phyloP scores from a whole-genome alignment of 345 rosid species.

The Kandelia obovata region DNA sequence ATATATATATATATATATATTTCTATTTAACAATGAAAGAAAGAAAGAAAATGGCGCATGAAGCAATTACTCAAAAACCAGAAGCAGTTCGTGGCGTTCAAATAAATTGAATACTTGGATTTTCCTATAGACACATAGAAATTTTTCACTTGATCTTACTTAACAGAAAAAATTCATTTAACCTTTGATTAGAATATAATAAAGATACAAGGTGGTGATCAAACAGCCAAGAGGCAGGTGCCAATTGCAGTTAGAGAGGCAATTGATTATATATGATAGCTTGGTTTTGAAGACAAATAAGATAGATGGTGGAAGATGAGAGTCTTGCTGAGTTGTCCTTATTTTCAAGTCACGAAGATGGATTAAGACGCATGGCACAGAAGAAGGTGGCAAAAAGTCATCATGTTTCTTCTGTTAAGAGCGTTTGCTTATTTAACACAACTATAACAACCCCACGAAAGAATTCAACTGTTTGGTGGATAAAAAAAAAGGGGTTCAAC shows the following conservation, averaged over 20 bases:
- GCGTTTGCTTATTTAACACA: constrained; percentile 43
- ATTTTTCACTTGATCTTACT: no score
- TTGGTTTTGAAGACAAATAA: constrained; percentile 33
- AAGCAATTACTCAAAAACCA: no score
- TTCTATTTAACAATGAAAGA: no score
- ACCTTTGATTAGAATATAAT: constrained; percentile 1
- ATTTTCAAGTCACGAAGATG: constrained; percentile 15
- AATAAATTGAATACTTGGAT: no score
- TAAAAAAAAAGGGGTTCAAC: background rate
- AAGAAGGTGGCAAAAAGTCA: background rate
- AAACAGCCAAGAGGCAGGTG: constrained; percentile 16
- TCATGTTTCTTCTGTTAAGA: constrained; percentile 18
- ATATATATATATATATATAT: no score
- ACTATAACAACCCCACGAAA: constrained; percentile 34
- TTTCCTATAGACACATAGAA: no score
- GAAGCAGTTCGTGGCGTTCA: no score
- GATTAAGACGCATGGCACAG: constrained; percentile 18
- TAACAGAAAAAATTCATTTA: no score
- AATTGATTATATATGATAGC: constrained; percentile 30
- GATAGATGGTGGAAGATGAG: constrained; percentile 4
- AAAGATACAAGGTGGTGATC: background rate
- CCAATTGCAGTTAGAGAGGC: constrained; percentile 29
- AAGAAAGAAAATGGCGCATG: no score
- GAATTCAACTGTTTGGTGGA: constrained; percentile 24
- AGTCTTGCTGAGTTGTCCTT: background rate